These are phyloP conservation scores for Mallotus nudiflorus DNA, from an alignment of 345 rosid genomes.

Conservation along the genomic window DNA sequence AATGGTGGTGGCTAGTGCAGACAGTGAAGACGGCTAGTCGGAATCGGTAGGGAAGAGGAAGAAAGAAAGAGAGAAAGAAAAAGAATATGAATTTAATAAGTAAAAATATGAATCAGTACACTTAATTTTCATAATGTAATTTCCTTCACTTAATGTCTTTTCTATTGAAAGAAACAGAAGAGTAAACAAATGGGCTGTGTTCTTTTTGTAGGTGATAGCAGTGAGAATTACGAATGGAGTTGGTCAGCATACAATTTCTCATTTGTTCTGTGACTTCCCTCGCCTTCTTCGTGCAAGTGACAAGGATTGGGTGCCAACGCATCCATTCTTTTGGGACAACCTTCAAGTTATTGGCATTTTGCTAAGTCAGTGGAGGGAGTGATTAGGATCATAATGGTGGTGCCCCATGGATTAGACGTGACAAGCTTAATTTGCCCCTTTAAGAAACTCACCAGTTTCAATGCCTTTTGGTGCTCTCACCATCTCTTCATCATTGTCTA, in stretches of 20 bases:
- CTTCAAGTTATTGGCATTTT: conserved; percentile 65
- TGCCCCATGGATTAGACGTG: conserved; percentile 72
- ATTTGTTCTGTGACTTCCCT: conserved; percentile 72
- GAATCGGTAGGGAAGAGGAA: no score
- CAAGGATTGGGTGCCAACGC: conserved; percentile 51
- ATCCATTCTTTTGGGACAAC: conserved; percentile 60
- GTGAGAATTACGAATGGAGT: conserved; percentile 59
- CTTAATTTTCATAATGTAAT: conserved; percentile 54
- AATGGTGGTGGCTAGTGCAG: no score
- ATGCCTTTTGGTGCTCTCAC: conserved; percentile 89
- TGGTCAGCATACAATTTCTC: conserved; percentile 55
- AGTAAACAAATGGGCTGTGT: neutral
- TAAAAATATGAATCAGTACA: no score
- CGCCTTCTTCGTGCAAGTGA: conserved; percentile 52
- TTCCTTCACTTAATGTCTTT: neutral
- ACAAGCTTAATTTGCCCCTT: conserved; percentile 57
- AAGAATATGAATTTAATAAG: no score
- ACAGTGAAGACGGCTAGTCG: no score
- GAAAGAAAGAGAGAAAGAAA: no score
- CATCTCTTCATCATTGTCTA: conserved; percentile 77
- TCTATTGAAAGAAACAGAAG: neutral
- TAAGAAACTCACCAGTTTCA: conserved; percentile 74
- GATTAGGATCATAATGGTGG: conserved; percentile 60
- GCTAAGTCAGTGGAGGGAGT: conserved; percentile 61
- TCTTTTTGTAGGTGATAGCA: conserved; percentile 55